Evolutionary conservation across 345 rosid species (phyloP).

Genomic region (Fremontodendron californicum): DNA sequence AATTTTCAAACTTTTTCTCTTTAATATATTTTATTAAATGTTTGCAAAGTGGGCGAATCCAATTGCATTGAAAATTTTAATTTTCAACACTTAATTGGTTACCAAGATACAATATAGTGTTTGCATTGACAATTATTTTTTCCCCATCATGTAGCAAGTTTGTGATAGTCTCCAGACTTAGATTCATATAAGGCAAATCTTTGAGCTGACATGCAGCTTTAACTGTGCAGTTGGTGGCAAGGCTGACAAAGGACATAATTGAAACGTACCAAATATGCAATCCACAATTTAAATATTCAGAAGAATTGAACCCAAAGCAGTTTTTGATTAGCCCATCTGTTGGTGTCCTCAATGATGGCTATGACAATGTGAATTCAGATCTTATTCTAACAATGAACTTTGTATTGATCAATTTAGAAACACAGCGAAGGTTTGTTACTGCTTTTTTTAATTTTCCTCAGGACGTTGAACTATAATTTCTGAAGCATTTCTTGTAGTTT

Average conservation of each 20-base stretch:
- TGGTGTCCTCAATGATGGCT: constrained; percentile 92
- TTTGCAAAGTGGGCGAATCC: background rate
- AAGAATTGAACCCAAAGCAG: constrained; percentile 92
- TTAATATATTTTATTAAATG: background rate
- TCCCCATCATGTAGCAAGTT: background rate
- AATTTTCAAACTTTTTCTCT: background rate
- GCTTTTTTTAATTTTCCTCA: constrained; percentile 1
- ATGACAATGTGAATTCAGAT: constrained; percentile 91
- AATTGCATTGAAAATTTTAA: background rate
- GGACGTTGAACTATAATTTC: constrained; percentile 23
- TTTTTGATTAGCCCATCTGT: constrained; percentile 90
- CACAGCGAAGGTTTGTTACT: constrained; percentile 72
- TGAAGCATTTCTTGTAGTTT: background rate
- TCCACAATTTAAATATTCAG: constrained; percentile 84
- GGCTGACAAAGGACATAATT: constrained; percentile 79
- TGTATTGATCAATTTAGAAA: constrained; percentile 61
- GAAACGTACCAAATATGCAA: constrained; percentile 87
- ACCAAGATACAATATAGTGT: background rate
- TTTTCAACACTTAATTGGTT: constrained; percentile 2
- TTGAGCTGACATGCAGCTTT: constrained; percentile 27
- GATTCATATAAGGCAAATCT: constrained; percentile 8
- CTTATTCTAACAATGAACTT: constrained; percentile 83
- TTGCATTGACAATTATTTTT: background rate
- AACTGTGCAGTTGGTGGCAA: constrained; percentile 69
- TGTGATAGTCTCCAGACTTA: background rate